Base-by-base conservation (phyloP, 495 filamentous ascomycete species). In the Aspergillus egyptiacus region DNA sequence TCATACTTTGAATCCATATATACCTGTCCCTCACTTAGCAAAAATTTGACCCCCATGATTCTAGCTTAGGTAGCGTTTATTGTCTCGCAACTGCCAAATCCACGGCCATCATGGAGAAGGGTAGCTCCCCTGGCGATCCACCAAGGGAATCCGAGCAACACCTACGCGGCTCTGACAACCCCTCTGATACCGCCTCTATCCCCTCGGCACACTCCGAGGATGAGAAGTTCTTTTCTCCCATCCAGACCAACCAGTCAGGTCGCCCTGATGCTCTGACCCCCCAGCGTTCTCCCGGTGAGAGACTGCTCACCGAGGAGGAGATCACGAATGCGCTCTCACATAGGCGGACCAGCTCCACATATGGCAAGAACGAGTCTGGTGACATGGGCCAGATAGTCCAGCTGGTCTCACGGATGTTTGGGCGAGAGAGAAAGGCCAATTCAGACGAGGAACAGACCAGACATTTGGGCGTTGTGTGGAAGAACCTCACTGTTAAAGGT, bases 361-460 rank as follows among this genome's bases (percentile, higher is more conserved):
- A 64, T 7, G 54, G 62, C 20, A 19, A 27, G 13, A 69, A 74
- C 15, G 77, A 80, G 35, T 23, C 33, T 3, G 57, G 57, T 5
- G 57, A 81, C 41, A 72, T 71, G 56, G 74, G 67, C 13, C 80
- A 84, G 58, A 78, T 86, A 28, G 68, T 80, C 50, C 65, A 58
- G 23, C 50, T 85, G 11, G 76, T 86, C 53, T 83, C 81, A 15
- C 73, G 77, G 1, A 85, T 84, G 75, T 89, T 82, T 57, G 84
- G 74, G 23, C 67, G 65, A 34, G 72, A 77, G 33, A 67, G 84
- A 24, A 78, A 83, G 50, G 75, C 71, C 14, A 63, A 77, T 6
- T 84, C 81, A 0, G 76, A 85, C 46, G 85, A 86, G 57, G 83
- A 86, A 60, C 79, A 84, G 49, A 70, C 71, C 2, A 65, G 78